Evolutionary conservation across 805 yeast species (phyloP), one percentile per base, ranked within the genome.

Genomic region (Tetrapisispora pingtungensis): DNA sequence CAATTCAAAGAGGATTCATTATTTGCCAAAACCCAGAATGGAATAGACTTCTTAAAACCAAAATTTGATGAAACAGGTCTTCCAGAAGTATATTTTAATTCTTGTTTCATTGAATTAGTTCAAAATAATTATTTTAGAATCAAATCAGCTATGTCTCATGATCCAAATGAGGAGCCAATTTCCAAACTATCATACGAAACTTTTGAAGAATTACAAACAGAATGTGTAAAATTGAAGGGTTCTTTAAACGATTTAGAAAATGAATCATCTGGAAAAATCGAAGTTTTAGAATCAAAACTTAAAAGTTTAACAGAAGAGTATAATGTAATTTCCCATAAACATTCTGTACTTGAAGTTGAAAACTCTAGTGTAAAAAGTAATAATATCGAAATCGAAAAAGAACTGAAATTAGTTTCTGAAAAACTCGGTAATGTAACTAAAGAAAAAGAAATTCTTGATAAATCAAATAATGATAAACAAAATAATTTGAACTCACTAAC

Each of bases 31-130:
- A 82, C 75, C 49, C 48, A 51, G 14, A 77, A 73, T n/a, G 73
- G 70, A 3, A 72, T 71, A 1, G 66, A 68, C 19, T 66, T 76
- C 24, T 61, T 75, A 20, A 67, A 70, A 15, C 75, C 80, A 2
- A 69, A 70, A 4, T 73, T 75, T 49, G 96, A 87, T 58, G 81
- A 78, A 2, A 79, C 95, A 1, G 98, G 98, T 1, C 71, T 90
- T 35, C 98, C 97, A 0, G 77, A 78, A 46, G 83, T 90, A 1
- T 87, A 74, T 54, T 82, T 93, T 56, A 81, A 80, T 46, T 58
- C 74, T 0, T 64, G 71, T 2, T 86, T 86, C 58, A 78, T 84
- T 3, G 67, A 66, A 3, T 65, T 88, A 42, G 66, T 93, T 36
- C 79, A 78, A 49, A 93, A 83, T 2, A 83, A 86, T 54, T 77